Evolutionary conservation across 2,329 filamentous ascomycete species (phyloP).

Genomic region (Alternaria gaisen): DNA sequence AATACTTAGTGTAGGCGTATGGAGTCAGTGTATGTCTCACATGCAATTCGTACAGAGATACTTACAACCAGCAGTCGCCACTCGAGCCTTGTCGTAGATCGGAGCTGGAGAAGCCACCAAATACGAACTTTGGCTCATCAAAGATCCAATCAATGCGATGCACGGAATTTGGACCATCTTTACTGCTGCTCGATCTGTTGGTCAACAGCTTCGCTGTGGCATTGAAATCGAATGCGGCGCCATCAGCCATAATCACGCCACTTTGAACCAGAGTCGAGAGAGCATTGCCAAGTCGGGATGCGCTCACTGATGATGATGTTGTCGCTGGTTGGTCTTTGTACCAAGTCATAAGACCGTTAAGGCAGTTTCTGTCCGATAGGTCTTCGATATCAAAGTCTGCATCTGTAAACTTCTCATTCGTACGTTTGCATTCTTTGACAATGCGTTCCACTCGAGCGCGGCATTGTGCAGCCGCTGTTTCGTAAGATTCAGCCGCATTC

Average conservation of each 20-base stretch:
- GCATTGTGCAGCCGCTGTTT: slow-evolving; percentile 75
- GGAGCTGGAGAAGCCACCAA: slow-evolving; percentile 77
- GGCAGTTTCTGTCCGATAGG: slow-evolving; percentile 58
- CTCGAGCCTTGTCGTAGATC: slow-evolving; percentile 80
- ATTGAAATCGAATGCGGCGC: slow-evolving; percentile 28
- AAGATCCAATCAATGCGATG: slow-evolving; percentile 72
- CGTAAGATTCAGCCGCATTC: slow-evolving; percentile 72
- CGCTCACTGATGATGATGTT: slow-evolving; percentile 16
- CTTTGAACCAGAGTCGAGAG: slow-evolving; percentile 35
- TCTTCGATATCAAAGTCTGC: slow-evolving; percentile 85
- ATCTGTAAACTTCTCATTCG: slow-evolving; percentile 86
- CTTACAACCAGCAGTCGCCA: slow-evolving; percentile 80
- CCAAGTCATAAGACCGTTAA: slow-evolving; percentile 49
- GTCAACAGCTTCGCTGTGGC: slow-evolving; percentile 70
- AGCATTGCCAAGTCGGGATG: slow-evolving; percentile 30
- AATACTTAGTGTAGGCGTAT: slow-evolving; percentile 53
- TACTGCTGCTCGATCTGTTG: slow-evolving; percentile 27
- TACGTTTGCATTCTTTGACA: slow-evolving; percentile 70
- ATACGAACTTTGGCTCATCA: slow-evolving; percentile 76
- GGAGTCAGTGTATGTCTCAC: no score
- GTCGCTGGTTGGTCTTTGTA: slow-evolving; percentile 63
- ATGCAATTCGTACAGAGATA: no score
- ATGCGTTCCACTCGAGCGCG: slow-evolving; percentile 66
- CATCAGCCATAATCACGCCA: slow-evolving; percentile 31
- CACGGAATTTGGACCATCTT: slow-evolving; percentile 30